Evolutionary conservation across 768 basidiomycete species (phyloP).

Genomic region (Tylopilus sp.): DNA sequence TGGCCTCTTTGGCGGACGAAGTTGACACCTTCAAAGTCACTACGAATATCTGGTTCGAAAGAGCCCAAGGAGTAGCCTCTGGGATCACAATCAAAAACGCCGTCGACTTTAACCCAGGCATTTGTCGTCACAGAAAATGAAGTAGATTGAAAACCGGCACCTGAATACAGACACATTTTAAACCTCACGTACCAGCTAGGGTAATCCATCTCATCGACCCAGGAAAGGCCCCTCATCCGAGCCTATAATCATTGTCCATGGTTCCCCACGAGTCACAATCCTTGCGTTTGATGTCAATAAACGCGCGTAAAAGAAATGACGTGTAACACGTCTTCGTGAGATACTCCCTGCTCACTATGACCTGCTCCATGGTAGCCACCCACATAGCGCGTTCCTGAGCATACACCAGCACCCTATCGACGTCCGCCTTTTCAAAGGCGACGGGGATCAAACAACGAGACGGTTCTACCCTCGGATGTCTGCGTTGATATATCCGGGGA

Average conservation of each 20-base stretch:
- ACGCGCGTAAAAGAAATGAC: too few species aligned
- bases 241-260: slow-evolving; percentile 29
- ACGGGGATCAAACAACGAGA: slow-evolving; percentile 70
- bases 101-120: too few species aligned
- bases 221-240: slow-evolving; percentile 18
- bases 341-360: neutral
- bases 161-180: too few species aligned
- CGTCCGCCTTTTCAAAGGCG: slow-evolving; percentile 54
- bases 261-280: slow-evolving; percentile 25
- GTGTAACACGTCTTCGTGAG: too few species aligned
- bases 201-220: slow-evolving; percentile 29
- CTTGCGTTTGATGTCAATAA: slow-evolving; percentile 21
- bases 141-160: too few species aligned
- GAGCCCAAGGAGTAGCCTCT: too few species aligned
- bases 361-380: slow-evolving; percentile 21
- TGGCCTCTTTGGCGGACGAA: too few species aligned
- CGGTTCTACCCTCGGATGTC: slow-evolving; percentile 65
- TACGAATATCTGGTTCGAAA: too few species aligned
- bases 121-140: too few species aligned
- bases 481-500: slow-evolving; percentile 64
- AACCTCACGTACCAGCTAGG: slow-evolving; percentile 1
- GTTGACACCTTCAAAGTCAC: too few species aligned
- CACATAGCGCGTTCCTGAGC: slow-evolving; percentile 47
- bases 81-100: too few species aligned
- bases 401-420: slow-evolving; percentile 54